These are phyloP conservation scores for Ceratocystis huliohia DNA, from an alignment of 2,329 filamentous ascomycete genomes.

Conservation along the genomic window DNA sequence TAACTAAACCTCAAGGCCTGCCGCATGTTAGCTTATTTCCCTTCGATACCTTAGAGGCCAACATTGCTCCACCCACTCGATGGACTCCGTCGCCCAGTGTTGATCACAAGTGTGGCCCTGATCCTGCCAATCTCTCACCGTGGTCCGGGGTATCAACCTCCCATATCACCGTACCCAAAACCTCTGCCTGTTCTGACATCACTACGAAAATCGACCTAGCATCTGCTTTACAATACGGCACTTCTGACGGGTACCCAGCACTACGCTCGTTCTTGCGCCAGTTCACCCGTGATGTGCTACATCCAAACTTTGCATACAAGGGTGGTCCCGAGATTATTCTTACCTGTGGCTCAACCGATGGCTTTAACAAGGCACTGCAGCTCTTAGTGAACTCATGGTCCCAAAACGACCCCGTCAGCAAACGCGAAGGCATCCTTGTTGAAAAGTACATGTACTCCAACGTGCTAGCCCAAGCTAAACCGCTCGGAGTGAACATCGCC, in stretches of 20 bases:
- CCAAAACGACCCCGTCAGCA: conserved; percentile 50
- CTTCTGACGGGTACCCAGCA: conserved; percentile 68
- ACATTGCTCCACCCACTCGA: conserved; percentile 59
- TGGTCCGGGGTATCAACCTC: conserved; percentile 25
- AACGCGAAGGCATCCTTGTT: conserved; percentile 63
- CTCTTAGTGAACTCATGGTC: conserved; percentile 63
- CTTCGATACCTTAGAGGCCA: conserved; percentile 79
- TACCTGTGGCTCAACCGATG: conserved; percentile 75
- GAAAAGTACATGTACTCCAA: conserved; percentile 76
- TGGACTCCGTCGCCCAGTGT: conserved; percentile 45
- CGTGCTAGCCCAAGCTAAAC: conserved; percentile 52
- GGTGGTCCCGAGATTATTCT: conserved; percentile 65
- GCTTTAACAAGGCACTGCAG: conserved; percentile 64
- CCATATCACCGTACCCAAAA: conserved; percentile 61
- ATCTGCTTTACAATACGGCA: conserved; percentile 76
- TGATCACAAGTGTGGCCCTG: background rate
- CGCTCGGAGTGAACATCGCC: conserved; percentile 59
- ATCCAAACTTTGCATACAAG: conserved; percentile 68
- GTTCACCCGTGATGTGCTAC: conserved; percentile 62
- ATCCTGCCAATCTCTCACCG: conserved; percentile 24
- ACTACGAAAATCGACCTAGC: conserved; percentile 64
- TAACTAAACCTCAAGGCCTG: conserved; percentile 42
- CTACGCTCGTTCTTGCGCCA: conserved; percentile 65
- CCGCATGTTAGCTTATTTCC: conserved; percentile 76
- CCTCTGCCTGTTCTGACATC: conserved; percentile 43